phyloP scores from a whole-genome alignment of 75 land plant genomes.

The Pinus albicaulis region DNA sequence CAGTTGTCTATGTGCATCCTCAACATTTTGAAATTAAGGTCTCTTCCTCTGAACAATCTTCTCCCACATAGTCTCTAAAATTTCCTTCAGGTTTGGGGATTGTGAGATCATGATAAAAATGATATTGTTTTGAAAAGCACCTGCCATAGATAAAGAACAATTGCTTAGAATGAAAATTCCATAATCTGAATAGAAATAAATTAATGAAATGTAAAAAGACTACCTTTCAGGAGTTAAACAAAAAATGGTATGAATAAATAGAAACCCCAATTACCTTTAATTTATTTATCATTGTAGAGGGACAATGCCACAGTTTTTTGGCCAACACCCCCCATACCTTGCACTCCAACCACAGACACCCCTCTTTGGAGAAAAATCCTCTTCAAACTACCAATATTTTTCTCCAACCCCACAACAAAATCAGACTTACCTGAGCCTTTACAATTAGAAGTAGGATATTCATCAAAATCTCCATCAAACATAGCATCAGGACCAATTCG shows the following conservation, averaged over 20 bases:
- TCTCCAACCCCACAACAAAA: background rate
- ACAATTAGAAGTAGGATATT: background rate
- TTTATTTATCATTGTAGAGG: background rate
- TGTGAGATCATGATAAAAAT: background rate
- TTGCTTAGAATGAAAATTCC: background rate
- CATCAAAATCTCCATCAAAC: background rate
- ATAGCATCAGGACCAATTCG: background rate
- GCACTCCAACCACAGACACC: background rate
- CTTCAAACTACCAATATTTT: background rate
- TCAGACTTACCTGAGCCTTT: background rate
- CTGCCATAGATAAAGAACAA: background rate
- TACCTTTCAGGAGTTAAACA: too few species aligned
- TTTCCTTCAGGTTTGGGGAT: background rate
- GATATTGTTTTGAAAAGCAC: background rate
- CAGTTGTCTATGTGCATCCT: background rate
- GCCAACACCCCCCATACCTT: background rate
- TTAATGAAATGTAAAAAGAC: too few species aligned
- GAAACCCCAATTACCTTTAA: background rate
- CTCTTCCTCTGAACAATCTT: background rate
- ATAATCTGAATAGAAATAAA: background rate
- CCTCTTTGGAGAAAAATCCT: background rate
- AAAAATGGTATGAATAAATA: too few species aligned
- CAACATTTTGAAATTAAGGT: background rate
- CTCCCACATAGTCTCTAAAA: constrained; percentile 1
- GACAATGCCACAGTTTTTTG: background rate